Evolutionary conservation across 1,139 yeast species (phyloP), one percentile per base, ranked within the genome.

Genomic region (Wickerhamiella pararugosa): DNA sequence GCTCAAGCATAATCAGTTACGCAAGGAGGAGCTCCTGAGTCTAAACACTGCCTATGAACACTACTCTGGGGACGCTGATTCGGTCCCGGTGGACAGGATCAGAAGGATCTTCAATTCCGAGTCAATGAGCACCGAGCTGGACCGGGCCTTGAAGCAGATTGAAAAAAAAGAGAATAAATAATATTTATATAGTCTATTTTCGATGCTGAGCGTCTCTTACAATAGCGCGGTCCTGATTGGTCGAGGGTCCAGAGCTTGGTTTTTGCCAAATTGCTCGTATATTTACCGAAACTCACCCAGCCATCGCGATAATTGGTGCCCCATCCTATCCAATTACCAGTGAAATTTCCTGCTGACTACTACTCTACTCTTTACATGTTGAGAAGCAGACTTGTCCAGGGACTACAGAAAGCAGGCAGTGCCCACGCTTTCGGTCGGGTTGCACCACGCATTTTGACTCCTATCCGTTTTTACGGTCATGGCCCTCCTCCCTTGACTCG

Each of bases 401-500:
- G 21, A 15, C 21, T 15, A 15, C 21, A 15, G 21, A 15, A 15
- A 15, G 21, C 21, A 15, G 21, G 21, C 21, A 15, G 21, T 15
- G 21, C 21, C 21, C 21, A 15, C 21, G 21, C 21, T 15, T 15
- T 15, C 21, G 21, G 21, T 15, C 21, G 21, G 21, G 21, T 15
- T 15, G 21, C 21, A 15, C 21, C 21, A 15, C 21, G 21, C 21
- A 15, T 15, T 15, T 15, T 15, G 21, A 4, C 21, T 10, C 36
- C 34, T 27, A 29, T 29, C 32, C 50, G 61, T 38, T 49, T 50
- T 45, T 60, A 59, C 48, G 51, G 58, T 25, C 61, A 51, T 34
- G 64, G 62, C 10, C 63, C 64, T 33, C 55, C 54, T 27, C 63
- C 63, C 37, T 51, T 61, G 45, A 61, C 64, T 10, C 51, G 53